phyloP scores from a whole-genome alignment of 2,329 filamentous ascomycete species.

The Colletotrichum eleusines region DNA sequence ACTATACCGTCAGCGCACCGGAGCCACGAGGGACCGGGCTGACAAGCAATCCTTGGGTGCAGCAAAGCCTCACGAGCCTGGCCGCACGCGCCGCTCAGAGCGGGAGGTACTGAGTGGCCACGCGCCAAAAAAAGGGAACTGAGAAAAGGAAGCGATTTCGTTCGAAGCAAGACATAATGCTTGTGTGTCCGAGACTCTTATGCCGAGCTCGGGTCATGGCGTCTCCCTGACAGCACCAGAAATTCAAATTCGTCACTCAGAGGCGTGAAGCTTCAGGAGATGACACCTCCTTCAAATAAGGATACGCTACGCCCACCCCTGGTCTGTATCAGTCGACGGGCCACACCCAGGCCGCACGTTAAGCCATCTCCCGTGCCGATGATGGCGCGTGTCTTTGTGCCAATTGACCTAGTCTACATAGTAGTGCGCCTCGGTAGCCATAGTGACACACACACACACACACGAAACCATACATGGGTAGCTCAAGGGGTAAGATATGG shows the following conservation, averaged over 20 bases:
- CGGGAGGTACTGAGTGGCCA: conserved; percentile 7
- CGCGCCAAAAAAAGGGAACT: conserved; percentile 17
- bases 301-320: neutral
- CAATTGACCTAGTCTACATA: conserved; percentile 14
- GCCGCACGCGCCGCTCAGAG: neutral
- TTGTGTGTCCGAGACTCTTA: conserved; percentile 9
- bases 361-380: conserved; percentile 1
- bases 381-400: conserved; percentile 16
- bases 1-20: conserved; percentile 1
- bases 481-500: conserved; percentile 6
- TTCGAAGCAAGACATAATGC: conserved; percentile 24
- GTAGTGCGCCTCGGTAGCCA: conserved; percentile 26
- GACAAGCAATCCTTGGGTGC: conserved; percentile 32
- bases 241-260: conserved; percentile 20
- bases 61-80: conserved; percentile 11
- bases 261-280: conserved; percentile 22
- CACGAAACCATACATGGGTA: conserved; percentile 4
- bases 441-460: conserved; percentile 1
- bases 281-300: conserved; percentile 10
- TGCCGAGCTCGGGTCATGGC: conserved; percentile 8
- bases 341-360: conserved; percentile 21
- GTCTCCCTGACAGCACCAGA: conserved; percentile 23
- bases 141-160: conserved; percentile 8
- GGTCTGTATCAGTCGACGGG: neutral
- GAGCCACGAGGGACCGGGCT: neutral